These are phyloP conservation scores for Kodamaea sp. DNA, from an alignment of 1,139 yeast genomes.

Conservation along the genomic window DNA sequence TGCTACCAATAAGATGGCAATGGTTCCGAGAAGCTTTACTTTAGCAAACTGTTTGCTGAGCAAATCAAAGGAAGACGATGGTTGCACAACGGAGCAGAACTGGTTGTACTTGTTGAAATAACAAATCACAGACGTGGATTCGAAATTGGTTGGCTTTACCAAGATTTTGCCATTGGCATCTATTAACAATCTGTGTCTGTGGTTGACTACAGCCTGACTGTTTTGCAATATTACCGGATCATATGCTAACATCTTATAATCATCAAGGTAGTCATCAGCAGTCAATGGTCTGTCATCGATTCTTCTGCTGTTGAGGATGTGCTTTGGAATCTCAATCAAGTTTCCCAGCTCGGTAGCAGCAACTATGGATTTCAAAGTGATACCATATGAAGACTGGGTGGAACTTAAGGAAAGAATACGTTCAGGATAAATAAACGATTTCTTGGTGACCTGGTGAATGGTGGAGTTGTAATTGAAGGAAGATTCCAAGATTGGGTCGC, in stretches of 20 bases:
- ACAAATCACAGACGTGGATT: slow-evolving; percentile 77
- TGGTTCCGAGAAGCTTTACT: slow-evolving; percentile 60
- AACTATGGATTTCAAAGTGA: slow-evolving; percentile 69
- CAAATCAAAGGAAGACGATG: slow-evolving; percentile 83
- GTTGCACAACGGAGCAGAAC: slow-evolving; percentile 76
- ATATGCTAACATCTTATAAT: slow-evolving; percentile 64
- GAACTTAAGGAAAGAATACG: slow-evolving; percentile 52
- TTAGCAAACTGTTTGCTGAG: slow-evolving; percentile 70
- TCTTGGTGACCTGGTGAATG: slow-evolving; percentile 37
- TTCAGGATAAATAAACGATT: slow-evolving; percentile 65
- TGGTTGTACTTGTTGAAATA: slow-evolving; percentile 62
- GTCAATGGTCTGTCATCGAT: slow-evolving; percentile 55
- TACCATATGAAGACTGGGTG: slow-evolving; percentile 70
- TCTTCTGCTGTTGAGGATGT: slow-evolving; percentile 61
- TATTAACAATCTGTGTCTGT: slow-evolving; percentile 38
- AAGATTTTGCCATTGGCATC: slow-evolving; percentile 40
- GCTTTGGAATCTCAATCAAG: slow-evolving; percentile 71
- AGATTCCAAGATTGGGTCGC: slow-evolving; percentile 22
- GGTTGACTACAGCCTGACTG: slow-evolving; percentile 40
- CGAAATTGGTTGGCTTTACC: slow-evolving; percentile 69
- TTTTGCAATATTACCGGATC: slow-evolving; percentile 61
- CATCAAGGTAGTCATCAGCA: slow-evolving; percentile 53
- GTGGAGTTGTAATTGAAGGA: slow-evolving; percentile 33
- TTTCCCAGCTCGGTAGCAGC: slow-evolving; percentile 62
- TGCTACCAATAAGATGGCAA: slow-evolving; percentile 50